Conservation (phyloP, 192 early-diverging fungal species). For the Coemansia sp. region DNA sequence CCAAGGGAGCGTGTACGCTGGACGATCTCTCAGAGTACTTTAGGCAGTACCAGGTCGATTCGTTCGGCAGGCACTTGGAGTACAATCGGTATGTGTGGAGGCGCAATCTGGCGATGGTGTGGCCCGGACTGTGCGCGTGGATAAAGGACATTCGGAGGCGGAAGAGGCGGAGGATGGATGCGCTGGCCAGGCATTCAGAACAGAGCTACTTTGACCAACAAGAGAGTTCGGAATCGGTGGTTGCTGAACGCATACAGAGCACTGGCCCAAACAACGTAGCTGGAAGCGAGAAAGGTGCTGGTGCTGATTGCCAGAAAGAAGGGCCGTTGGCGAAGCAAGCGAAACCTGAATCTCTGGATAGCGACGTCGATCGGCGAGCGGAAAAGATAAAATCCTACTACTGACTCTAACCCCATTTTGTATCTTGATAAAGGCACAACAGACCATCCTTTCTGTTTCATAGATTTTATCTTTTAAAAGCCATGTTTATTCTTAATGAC, state of each 20-base stretch:
- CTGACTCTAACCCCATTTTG: conserved; percentile 2
- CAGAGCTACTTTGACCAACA: conserved; percentile 27
- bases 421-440: conserved; percentile 1
- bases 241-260: not conserved
- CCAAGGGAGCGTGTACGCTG: conserved; percentile 26
- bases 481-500: no score
- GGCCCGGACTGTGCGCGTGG: conserved; percentile 44
- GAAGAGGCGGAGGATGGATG: conserved; percentile 7
- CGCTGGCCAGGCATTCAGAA: conserved; percentile 24
- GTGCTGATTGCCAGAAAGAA: not conserved
- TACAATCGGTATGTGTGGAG: conserved; percentile 50
- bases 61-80: conserved; percentile 32
- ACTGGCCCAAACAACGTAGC: not conserved
- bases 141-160: conserved; percentile 19
- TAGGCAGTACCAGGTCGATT: conserved; percentile 46
- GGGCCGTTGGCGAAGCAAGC: not conserved
- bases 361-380: conserved; percentile 30
- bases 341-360: not conserved
- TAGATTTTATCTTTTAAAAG: not conserved
- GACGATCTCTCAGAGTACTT: conserved; percentile 48
- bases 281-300: not conserved
- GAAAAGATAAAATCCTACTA: conserved; percentile 54
- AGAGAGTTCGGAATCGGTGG: not conserved
- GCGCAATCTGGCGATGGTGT: conserved; percentile 35
- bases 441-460: conserved; percentile 9